phyloP scores from a whole-genome alignment of 2,329 filamentous ascomycete genomes.

The Botrytis cinerea region DNA sequence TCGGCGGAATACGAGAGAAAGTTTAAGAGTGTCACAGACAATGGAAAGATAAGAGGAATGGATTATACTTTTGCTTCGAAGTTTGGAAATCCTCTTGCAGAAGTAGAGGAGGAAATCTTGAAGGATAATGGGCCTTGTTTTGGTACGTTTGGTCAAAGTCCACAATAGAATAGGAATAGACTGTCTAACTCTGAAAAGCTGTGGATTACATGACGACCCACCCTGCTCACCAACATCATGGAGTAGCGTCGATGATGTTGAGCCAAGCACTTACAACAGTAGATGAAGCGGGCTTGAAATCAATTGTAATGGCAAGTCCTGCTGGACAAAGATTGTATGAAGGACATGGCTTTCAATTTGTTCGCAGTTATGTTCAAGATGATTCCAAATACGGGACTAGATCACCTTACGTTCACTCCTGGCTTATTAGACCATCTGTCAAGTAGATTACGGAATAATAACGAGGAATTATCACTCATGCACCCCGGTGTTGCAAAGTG shows the following conservation, averaged over 20 bases:
- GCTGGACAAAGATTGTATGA: background rate
- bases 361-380: constrained; percentile 3
- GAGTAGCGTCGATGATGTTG: background rate
- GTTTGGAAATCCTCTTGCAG: constrained; percentile 3
- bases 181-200: background rate
- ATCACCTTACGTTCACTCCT: background rate
- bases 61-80: background rate
- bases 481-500: background rate
- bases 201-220: background rate
- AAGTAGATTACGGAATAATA: background rate
- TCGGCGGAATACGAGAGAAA: background rate
- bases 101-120: background rate
- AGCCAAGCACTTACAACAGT: background rate
- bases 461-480: background rate
- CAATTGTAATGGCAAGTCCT: constrained; percentile 1
- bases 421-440: background rate
- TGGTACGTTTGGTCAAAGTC: background rate
- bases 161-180: background rate
- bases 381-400: background rate
- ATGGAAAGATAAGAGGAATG: background rate
- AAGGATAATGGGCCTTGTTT: background rate
- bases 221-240: background rate
- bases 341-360: background rate
- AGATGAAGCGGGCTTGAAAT: background rate
- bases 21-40: background rate